A percentile compares a stretch with the other conserved stretches of the same genome.
Conservation (phyloP, 345 rosid species). For the Abelmoschus esculentus region DNA sequence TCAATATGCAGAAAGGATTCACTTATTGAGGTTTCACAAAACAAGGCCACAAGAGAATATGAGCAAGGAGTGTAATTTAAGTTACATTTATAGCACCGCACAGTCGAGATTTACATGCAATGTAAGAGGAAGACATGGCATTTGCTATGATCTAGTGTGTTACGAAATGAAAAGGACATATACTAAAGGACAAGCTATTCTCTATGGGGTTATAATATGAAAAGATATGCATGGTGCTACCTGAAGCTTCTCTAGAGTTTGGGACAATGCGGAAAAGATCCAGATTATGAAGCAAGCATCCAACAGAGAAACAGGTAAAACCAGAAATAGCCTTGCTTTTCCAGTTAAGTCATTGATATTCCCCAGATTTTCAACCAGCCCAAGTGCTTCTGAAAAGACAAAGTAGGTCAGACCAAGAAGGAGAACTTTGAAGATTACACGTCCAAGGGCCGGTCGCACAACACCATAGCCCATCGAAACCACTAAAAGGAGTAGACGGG, state of each 20-base stretch:
- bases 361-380: conserved; percentile 77
- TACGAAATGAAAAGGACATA: not conserved
- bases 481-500: conserved; percentile 80
- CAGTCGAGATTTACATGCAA: too few species aligned
- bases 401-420: conserved; percentile 69
- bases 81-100: too few species aligned
- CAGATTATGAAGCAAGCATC: conserved; percentile 82
- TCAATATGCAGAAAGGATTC: not conserved
- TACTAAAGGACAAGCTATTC: not conserved
- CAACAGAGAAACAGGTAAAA: conserved; percentile 69
- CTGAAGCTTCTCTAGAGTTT: conserved; percentile 94
- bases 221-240: conserved; percentile 23
- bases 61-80: too few species aligned
- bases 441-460: conserved; percentile 86
- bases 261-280: conserved; percentile 89
- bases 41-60: too few species aligned
- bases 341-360: conserved; percentile 81
- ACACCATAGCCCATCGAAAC: conserved; percentile 96
- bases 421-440: conserved; percentile 67
- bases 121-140: too few species aligned
- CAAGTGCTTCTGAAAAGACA: conserved; percentile 69
- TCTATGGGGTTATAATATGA: not conserved
- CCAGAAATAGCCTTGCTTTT: conserved; percentile 58
- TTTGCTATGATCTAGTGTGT: too few species aligned
- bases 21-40: not conserved